phyloP scores from a whole-genome alignment of 2,329 filamentous ascomycete species.

The Colletotrichum sp. region DNA sequence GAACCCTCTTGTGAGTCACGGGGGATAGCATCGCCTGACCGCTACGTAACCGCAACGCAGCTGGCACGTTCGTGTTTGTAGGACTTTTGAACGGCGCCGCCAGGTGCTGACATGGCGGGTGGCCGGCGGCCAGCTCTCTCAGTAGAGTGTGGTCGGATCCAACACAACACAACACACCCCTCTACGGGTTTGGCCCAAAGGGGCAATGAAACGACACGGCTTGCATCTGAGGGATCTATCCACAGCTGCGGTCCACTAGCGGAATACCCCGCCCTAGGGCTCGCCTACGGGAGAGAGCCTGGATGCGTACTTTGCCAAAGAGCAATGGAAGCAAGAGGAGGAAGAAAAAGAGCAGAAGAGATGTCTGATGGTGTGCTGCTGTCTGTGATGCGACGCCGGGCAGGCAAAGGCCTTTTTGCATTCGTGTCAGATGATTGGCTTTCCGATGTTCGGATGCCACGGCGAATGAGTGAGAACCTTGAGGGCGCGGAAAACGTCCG shows the following conservation, averaged over 20 bases:
- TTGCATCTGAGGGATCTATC: slow-evolving; percentile 4
- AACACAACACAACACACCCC: neutral
- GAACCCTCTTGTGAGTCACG: neutral
- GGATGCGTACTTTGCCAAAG: neutral
- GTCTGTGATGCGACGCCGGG: neutral
- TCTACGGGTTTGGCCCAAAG: neutral
- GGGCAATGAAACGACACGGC: slow-evolving; percentile 15
- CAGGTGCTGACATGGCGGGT: slow-evolving; percentile 10
- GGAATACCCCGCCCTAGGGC: slow-evolving; percentile 10
- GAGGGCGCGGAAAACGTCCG: neutral
- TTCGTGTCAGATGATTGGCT: slow-evolving; percentile 9
- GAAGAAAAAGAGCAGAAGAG: neutral
- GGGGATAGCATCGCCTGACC: slow-evolving; percentile 1
- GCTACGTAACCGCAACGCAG: neutral
- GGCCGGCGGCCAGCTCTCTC: slow-evolving; percentile 15
- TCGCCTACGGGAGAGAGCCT: neutral
- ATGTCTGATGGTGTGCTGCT: neutral
- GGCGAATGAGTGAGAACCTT: neutral
- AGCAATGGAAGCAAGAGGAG: neutral
- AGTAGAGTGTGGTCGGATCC: neutral
- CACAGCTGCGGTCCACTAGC: slow-evolving; percentile 3
- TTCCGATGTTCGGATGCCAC: slow-evolving; percentile 14
- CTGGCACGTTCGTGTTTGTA: neutral
- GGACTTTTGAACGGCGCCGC: neutral
- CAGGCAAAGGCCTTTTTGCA: neutral